Evolutionary conservation across 192 early-diverging fungal species (phyloP), one percentile per base, ranked within the genome.

Genomic region (Geranomyces michiganensis): DNA sequence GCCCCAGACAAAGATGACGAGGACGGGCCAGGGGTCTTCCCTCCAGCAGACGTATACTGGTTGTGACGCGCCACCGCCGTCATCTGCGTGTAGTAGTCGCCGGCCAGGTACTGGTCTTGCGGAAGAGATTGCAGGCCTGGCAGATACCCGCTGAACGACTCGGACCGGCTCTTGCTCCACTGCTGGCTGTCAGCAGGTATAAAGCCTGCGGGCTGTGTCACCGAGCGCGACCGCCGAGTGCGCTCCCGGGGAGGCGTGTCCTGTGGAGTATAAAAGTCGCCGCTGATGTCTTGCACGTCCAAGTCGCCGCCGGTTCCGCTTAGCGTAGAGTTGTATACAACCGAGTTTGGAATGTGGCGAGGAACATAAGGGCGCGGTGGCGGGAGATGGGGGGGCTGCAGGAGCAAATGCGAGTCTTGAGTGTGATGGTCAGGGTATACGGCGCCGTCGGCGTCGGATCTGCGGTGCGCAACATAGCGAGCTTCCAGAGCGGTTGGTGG

Each of bases 141-240:
- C 10, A 74, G 55, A 31, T 68, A 68, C 26, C 73, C 73, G 55
- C 64, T 67, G 47, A 74, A 74, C 21, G 58, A 62, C 65, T 68
- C 58, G 12, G 59, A 67, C 22, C 59, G 56, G 21, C 26, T 46
- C 33, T 67, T 74, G 49, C 32, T 22, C 70, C 70, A 72, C 3
- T 60, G 44, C 21, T 15, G 27, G 24, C 41, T 33, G 47, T 55
- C 53, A 22, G 62, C 41, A 21, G 61, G 59, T 13, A 72, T 15
- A 24, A 72, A 53, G 6, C 31, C 48, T 17, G 60, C 26, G 13
- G 72, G 72, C 46, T 73, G 72, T 10, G 72, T 73, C 22, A 67
- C 72, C 21, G 72, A 73, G 49, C 72, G 72, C 9, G 72, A 60
- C 21, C 72, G 72, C 31, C 65, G 62, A 14, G 72, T 73, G 26